phyloP scores from a whole-genome alignment of 352 stramenopile species.

The Phytopythium mirpurense region DNA sequence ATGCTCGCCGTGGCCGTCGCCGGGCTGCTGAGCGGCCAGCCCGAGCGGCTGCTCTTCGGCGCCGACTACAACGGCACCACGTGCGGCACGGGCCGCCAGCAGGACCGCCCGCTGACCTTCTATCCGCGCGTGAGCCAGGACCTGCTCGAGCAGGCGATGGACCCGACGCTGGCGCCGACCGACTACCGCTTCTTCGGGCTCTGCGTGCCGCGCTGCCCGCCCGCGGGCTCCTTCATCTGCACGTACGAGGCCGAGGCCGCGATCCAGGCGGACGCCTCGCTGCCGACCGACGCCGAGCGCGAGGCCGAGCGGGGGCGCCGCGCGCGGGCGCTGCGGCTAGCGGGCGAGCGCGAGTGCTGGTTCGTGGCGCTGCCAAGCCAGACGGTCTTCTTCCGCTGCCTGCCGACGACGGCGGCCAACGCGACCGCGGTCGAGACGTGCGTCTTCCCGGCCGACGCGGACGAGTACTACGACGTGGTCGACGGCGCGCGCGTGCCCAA shows the following conservation, averaged over 20 bases:
- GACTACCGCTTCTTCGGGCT: slow-evolving; percentile 68
- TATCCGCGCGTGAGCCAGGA: slow-evolving; percentile 80
- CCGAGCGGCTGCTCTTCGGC: slow-evolving; percentile 64
- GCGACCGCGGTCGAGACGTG: slow-evolving; percentile 62
- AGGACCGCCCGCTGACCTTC: slow-evolving; percentile 38
- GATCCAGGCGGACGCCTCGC: slow-evolving; percentile 31
- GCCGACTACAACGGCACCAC: slow-evolving; percentile 73
- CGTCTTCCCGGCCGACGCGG: slow-evolving; percentile 53
- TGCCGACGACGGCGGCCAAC: slow-evolving; percentile 60
- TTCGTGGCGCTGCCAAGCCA: slow-evolving; percentile 58
- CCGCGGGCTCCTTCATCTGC: slow-evolving; percentile 51
- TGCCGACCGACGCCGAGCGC: slow-evolving; percentile 32
- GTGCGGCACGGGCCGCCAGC: slow-evolving; percentile 42
- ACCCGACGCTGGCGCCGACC: slow-evolving; percentile 36
- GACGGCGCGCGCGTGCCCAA: slow-evolving; percentile 47
- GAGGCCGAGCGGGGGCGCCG: slow-evolving; percentile 40
- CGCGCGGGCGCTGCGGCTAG: slow-evolving; percentile 24
- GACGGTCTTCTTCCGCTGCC: slow-evolving; percentile 73
- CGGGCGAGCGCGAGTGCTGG: slow-evolving; percentile 43
- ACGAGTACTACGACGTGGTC: slow-evolving; percentile 62
- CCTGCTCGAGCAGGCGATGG: slow-evolving; percentile 46
- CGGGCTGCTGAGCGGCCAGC: slow-evolving; percentile 56
- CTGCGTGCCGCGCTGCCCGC: slow-evolving; percentile 56
- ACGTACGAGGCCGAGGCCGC: slow-evolving; percentile 64
- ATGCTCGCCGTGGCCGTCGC: slow-evolving; percentile 56